Evolutionary conservation across 2,329 filamentous ascomycete genomes (phyloP).

Genomic region (Emmonsia crescens): DNA sequence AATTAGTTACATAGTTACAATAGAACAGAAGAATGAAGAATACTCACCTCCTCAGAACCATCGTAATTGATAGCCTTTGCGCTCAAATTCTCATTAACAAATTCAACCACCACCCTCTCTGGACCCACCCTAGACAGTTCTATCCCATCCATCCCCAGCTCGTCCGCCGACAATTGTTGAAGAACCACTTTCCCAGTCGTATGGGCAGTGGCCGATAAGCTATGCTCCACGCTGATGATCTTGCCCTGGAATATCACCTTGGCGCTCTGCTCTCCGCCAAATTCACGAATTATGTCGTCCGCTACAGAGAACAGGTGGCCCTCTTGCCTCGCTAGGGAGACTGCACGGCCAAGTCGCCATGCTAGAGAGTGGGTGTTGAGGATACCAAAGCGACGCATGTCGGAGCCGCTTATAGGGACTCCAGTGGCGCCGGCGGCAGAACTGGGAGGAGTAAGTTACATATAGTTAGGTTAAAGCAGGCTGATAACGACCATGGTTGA

Average conservation of each 20-base stretch:
- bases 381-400: conserved; percentile 26
- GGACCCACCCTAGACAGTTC: conserved; percentile 14
- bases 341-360: conserved; percentile 48
- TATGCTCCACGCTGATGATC: conserved; percentile 48
- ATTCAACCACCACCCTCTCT: conserved; percentile 20
- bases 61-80: conserved; percentile 25
- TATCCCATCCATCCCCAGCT: conserved; percentile 18
- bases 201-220: conserved; percentile 38
- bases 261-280: conserved; percentile 43
- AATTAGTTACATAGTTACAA: neutral
- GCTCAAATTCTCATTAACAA: conserved; percentile 63
- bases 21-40: neutral
- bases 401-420: conserved; percentile 27
- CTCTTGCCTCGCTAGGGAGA: conserved; percentile 39
- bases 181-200: conserved; percentile 46
- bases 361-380: conserved; percentile 33
- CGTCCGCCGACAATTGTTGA: conserved; percentile 34
- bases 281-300: conserved; percentile 48
- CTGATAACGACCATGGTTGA: too few relatives aligned
- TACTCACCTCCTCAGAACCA: conserved; percentile 7
- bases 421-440: conserved; percentile 30
- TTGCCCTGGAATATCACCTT: conserved; percentile 53
- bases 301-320: conserved; percentile 45
- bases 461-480: conserved; percentile 7
- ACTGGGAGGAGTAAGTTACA: conserved; percentile 28